phyloP scores from a whole-genome alignment of 148 eudicot genomes.

The Camellia japonica region DNA sequence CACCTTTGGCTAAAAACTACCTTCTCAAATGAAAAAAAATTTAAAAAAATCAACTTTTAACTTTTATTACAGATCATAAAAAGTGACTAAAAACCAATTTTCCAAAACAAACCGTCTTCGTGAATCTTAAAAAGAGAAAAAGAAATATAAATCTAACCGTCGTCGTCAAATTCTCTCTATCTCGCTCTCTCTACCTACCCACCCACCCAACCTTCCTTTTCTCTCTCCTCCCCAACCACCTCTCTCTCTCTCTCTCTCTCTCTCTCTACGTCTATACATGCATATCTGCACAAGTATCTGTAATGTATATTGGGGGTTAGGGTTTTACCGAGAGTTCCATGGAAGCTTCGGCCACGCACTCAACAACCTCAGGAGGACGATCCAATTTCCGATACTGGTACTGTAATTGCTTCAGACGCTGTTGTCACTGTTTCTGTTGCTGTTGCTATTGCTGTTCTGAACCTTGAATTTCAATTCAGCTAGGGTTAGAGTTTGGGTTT shows the following conservation, averaged over 20 bases:
- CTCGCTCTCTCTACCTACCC: too few species aligned
- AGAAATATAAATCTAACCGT: too few species aligned
- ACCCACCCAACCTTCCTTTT: too few species aligned
- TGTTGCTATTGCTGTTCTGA: slow-evolving; percentile 8
- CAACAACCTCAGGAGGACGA: not conserved
- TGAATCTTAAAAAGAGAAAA: too few species aligned
- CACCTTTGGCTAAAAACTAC: too few species aligned
- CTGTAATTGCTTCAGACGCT: not conserved
- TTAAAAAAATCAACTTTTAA: too few species aligned
- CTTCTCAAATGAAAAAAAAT: too few species aligned
- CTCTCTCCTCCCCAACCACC: too few species aligned
- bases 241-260: not conserved
- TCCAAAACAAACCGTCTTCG: too few species aligned
- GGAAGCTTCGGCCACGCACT: not conserved
- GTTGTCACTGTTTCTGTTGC: slow-evolving; percentile 17
- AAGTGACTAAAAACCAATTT: too few species aligned
- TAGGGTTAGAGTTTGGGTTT: not conserved
- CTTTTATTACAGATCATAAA: too few species aligned
- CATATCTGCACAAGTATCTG: not conserved
- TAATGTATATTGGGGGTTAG: not conserved
- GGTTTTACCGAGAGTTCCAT: not conserved
- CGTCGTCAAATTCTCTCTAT: too few species aligned
- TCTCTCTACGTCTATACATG: not conserved
- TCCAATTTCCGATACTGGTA: not conserved
- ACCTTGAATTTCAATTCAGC: not conserved